Evolutionary conservation across 441 rosid genomes (phyloP).

Genomic region (Iberis amara): DNA sequence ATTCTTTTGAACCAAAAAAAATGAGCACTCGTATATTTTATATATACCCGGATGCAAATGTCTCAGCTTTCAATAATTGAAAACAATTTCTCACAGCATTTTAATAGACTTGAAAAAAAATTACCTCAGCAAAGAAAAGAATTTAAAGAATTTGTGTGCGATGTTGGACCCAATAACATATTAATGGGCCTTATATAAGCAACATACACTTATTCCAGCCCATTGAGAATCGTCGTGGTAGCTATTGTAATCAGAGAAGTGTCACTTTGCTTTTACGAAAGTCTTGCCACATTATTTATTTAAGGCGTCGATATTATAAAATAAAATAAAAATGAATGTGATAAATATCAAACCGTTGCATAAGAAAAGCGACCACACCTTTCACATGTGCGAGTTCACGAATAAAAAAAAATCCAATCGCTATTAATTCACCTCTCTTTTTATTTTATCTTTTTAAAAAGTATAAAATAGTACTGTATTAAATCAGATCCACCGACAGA

Average conservation of each 20-base stretch:
- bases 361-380: slow-evolving; percentile 20
- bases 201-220: neutral
- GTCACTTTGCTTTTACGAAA: slow-evolving; percentile 9
- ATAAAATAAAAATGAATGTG: slow-evolving; percentile 8
- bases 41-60: no score
- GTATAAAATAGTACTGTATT: neutral
- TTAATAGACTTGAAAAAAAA: no score
- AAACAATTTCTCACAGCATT: no score
- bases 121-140: no score
- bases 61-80: no score
- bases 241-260: slow-evolving; percentile 1
- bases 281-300: slow-evolving; percentile 5
- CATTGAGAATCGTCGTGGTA: neutral
- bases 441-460: neutral
- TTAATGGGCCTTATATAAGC: neutral
- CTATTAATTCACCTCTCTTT: neutral
- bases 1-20: no score
- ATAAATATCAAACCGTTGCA: slow-evolving; percentile 27
- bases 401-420: neutral
- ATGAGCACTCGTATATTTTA: no score
- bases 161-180: slow-evolving; percentile 10
- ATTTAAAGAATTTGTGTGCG: neutral
- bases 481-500: slow-evolving; percentile 21
- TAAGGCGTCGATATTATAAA: neutral
- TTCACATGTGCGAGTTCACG: slow-evolving; percentile 27